A percentile compares a stretch with the other conserved stretches of the same genome.
Evolutionary conservation across 495 filamentous ascomycete species (phyloP).

Genomic region (Aspergillus diversus): DNA sequence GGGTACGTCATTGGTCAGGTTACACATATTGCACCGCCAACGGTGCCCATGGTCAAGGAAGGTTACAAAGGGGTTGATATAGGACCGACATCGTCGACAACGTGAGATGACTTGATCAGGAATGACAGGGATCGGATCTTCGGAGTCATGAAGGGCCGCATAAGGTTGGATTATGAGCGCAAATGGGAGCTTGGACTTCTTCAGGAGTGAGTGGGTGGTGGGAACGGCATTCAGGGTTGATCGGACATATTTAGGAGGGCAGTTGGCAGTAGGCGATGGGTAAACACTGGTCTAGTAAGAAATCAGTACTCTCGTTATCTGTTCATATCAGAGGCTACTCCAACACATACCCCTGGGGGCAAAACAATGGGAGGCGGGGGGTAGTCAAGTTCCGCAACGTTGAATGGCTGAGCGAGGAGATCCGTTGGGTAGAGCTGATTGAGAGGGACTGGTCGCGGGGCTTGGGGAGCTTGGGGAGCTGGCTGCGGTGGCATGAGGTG

Average conservation of each 20-base stretch:
- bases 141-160: conserved; percentile 85
- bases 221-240: conserved; percentile 94
- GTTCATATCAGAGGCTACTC: background rate
- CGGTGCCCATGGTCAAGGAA: conserved; percentile 97
- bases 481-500: conserved; percentile 58
- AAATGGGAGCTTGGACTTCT: conserved; percentile 95
- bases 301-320: conserved; percentile 31
- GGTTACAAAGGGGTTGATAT: conserved; percentile 96
- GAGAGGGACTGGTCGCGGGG: conserved; percentile 60
- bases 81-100: conserved; percentile 91
- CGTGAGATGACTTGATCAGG: conserved; percentile 97
- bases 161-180: conserved; percentile 97
- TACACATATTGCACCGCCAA: conserved; percentile 99
- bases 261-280: conserved; percentile 89
- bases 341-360: conserved; percentile 79
- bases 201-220: conserved; percentile 85
- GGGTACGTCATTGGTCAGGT: conserved; percentile 96
- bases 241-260: conserved; percentile 90
- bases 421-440: conserved; percentile 94
- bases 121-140: conserved; percentile 88
- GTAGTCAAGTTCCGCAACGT: conserved; percentile 87
- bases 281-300: conserved; percentile 79
- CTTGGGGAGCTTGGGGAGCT: conserved; percentile 53
- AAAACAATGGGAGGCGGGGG: conserved; percentile 90
- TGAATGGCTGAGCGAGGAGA: conserved; percentile 88